Percentiles rank a stretch among this genome's conserved stretches.
Conservation (phyloP, 2,329 filamentous ascomycete genomes). For the Ceratocystis harringtonii region DNA sequence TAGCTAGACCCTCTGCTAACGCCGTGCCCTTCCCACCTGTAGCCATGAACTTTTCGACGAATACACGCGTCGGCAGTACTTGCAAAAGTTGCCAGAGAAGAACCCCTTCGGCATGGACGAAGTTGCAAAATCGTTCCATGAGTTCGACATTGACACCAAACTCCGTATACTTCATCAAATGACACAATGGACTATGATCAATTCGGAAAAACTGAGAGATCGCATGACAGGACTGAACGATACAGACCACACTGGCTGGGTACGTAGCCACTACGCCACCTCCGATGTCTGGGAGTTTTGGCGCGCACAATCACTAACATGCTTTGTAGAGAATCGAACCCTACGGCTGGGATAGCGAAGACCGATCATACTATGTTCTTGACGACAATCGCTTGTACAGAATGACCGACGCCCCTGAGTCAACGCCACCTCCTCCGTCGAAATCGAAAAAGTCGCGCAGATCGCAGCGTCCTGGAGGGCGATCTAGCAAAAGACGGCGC, state of each 20-base stretch:
- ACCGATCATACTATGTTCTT: slow-evolving; percentile 75
- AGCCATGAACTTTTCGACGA: slow-evolving; percentile 85
- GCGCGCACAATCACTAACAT: neutral
- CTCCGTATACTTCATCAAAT: slow-evolving; percentile 73
- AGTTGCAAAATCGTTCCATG: slow-evolving; percentile 54
- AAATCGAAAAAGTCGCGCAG: slow-evolving; percentile 47
- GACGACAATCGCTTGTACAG: slow-evolving; percentile 92
- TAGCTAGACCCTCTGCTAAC: slow-evolving; percentile 14
- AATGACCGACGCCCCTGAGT: slow-evolving; percentile 56
- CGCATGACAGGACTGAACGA: slow-evolving; percentile 74
- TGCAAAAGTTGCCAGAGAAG: slow-evolving; percentile 58
- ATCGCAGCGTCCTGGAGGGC: slow-evolving; percentile 32
- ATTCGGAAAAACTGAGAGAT: slow-evolving; percentile 73
- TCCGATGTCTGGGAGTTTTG: neutral
- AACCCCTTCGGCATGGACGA: slow-evolving; percentile 81
- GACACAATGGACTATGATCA: slow-evolving; percentile 75
- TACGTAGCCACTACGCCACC: slow-evolving; percentile 30
- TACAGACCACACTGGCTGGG: slow-evolving; percentile 69
- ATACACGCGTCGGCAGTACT: slow-evolving; percentile 77
- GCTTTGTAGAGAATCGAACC: slow-evolving; percentile 53
- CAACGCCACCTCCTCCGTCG: slow-evolving; percentile 43
- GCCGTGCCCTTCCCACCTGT: slow-evolving; percentile 18
- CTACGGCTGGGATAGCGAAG: slow-evolving; percentile 76
- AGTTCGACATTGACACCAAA: slow-evolving; percentile 73
- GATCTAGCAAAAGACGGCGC: slow-evolving; percentile 55